These are phyloP conservation scores for Rhizophagus prolifer DNA, from an alignment of 192 early-diverging fungal genomes.

Conservation along the genomic window DNA sequence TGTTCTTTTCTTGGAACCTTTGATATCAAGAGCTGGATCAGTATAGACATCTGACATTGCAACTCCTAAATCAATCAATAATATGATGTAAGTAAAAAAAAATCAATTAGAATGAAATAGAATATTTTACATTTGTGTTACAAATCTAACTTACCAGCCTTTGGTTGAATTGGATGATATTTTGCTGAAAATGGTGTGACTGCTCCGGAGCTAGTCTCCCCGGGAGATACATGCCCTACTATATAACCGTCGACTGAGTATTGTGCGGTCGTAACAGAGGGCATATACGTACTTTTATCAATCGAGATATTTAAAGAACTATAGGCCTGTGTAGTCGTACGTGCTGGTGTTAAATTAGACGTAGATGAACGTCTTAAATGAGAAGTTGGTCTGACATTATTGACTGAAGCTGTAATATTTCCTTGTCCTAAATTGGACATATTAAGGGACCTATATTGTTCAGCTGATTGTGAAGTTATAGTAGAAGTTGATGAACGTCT, in stretches of 20 bases:
- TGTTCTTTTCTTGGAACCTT: neutral
- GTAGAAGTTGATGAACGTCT: neutral
- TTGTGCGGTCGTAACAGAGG: neutral
- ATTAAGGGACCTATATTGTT: neutral
- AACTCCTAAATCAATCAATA: constrained; percentile 1
- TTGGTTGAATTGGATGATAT: neutral
- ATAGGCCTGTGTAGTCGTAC: neutral
- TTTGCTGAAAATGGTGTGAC: neutral
- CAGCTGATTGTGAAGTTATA: neutral
- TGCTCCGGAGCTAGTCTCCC: neutral
- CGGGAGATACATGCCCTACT: neutral
- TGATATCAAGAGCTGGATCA: neutral
- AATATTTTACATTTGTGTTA: neutral
- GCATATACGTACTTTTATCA: neutral
- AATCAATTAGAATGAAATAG: too few species aligned
- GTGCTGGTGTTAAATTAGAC: neutral
- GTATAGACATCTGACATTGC: constrained; percentile 10
- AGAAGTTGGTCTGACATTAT: neutral
- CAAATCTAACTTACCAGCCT: neutral
- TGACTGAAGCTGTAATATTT: neutral
- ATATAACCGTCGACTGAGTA: neutral
- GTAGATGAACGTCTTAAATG: neutral
- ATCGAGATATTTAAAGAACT: neutral
- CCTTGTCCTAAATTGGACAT: neutral
- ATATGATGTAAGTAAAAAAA: neutral